Evolutionary conservation across 805 yeast genomes (phyloP), one percentile per base, ranked within the genome.

Genomic region (Schwanniomyces vanrijiae): DNA sequence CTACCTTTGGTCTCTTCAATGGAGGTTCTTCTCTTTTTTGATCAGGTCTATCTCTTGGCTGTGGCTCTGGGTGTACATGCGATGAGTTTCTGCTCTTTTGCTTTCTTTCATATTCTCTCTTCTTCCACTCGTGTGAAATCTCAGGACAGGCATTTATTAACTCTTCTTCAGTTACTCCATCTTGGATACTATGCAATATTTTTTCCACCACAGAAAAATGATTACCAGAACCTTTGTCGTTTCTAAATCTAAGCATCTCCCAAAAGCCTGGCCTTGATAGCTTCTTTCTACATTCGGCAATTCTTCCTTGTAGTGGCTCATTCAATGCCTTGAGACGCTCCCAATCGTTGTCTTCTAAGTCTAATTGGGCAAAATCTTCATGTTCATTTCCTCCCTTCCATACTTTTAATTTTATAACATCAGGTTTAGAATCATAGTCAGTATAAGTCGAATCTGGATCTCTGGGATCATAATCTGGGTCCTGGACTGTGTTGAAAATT

Each of bases 191-290:
- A 52, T 83, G 82, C 39, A 92, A 68, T 28, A 94, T 90, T 60
- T 87, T 92, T 50, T 82, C 82, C 5, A 91, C 96, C 20, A 88
- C 90, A 10, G 83, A 73, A 13, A 83, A 66, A 64, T 90, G 96
- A 64, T 94, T 94, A 7, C 96, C 98, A 60, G 88, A 85, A 14
- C 79, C 66, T 61, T 94, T 94, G 66, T 94, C 99, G 68, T 94
- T 96, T 62, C 99, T 78, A 65, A 92, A 94, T 50, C 99, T 76
- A 47, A 92, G 64, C 72, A 88, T 76, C 49, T 82, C 81, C 99
- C 99, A 94, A 40, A 77, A 79, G 3, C 86, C 85, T 2, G 66
- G 65, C 18, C 68, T 68, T 40, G 77, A 76, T 20, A 71, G 69
- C 50, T 83, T 86, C 60, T 83, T 80, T 45, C 86, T 76, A 52